These are phyloP conservation scores for Fusarium xyrophilum DNA, from an alignment of 2,329 filamentous ascomycete species.

Conservation along the genomic window DNA sequence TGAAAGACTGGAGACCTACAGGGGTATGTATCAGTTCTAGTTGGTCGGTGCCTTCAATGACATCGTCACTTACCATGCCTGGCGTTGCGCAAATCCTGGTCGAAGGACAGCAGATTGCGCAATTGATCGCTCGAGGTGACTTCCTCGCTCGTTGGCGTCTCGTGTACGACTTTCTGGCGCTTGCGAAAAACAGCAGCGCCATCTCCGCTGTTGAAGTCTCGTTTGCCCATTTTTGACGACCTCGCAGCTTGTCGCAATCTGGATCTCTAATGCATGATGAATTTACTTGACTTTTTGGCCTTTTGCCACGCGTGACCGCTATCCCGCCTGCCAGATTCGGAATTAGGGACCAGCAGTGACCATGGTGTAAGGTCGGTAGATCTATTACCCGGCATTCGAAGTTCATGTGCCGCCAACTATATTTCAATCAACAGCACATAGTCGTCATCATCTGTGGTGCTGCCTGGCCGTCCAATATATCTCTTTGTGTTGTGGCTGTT, in stretches of 20 bases:
- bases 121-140: conserved; percentile 71
- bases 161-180: conserved; percentile 63
- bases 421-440: not conserved
- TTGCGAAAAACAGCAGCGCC: conserved; percentile 55
- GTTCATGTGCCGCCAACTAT: too few species aligned
- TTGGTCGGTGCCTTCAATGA: not conserved
- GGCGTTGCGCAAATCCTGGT: conserved; percentile 71
- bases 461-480: not conserved
- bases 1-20: conserved; percentile 71
- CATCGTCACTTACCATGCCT: conserved; percentile 63
- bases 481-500: not conserved
- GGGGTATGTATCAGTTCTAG: not conserved
- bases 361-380: conserved; percentile 18
- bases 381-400: conserved; percentile 16
- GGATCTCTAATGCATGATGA: conserved; percentile 22
- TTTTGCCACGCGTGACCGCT: conserved; percentile 48
- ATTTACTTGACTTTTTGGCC: conserved; percentile 45
- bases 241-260: conserved; percentile 31
- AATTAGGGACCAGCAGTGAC: not conserved
- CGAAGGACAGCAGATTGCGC: conserved; percentile 70
- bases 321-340: conserved; percentile 39
- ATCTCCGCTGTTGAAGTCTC: conserved; percentile 50
- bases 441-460: not conserved
- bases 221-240: conserved; percentile 54
- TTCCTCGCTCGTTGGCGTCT: conserved; percentile 65